phyloP scores from a whole-genome alignment of 352 stramenopile species.

The Globisporangium yorkense region DNA sequence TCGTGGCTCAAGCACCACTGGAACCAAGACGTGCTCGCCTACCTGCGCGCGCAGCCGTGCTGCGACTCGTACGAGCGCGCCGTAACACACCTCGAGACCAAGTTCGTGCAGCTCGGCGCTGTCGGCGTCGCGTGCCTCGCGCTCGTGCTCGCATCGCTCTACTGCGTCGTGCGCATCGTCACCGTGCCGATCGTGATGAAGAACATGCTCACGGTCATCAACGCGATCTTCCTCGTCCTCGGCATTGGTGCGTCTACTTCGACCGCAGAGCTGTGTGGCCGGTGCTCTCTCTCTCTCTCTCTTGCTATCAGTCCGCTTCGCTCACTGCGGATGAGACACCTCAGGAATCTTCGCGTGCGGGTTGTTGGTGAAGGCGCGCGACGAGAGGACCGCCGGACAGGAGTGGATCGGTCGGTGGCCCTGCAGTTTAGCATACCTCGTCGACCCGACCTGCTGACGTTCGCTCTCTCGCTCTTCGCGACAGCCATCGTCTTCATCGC shows the following conservation, averaged over 20 bases:
- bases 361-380: conserved; percentile 45
- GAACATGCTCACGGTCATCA: conserved; percentile 73
- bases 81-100: conserved; percentile 37
- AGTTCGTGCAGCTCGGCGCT: conserved; percentile 39
- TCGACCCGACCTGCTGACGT: neutral
- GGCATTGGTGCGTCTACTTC: conserved; percentile 22
- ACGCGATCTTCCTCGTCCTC: conserved; percentile 59
- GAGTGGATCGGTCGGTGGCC: conserved; percentile 59
- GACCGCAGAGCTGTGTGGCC: too few species aligned
- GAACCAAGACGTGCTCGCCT: conserved; percentile 32
- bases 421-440: neutral
- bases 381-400: conserved; percentile 61
- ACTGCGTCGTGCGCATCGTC: conserved; percentile 79
- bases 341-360: conserved; percentile 53
- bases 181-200: conserved; percentile 87
- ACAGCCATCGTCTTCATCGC: conserved; percentile 66
- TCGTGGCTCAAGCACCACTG: conserved; percentile 80
- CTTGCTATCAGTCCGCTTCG: too few species aligned
- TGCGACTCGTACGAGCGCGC: conserved; percentile 53
- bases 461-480: neutral
- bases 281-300: neutral
- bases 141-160: conserved; percentile 52
- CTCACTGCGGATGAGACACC: neutral
- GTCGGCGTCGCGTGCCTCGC: conserved; percentile 41
- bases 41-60: conserved; percentile 37